Base-by-base conservation (phyloP, 2,329 filamentous ascomycete species). In the Claviceps fusiformis region DNA sequence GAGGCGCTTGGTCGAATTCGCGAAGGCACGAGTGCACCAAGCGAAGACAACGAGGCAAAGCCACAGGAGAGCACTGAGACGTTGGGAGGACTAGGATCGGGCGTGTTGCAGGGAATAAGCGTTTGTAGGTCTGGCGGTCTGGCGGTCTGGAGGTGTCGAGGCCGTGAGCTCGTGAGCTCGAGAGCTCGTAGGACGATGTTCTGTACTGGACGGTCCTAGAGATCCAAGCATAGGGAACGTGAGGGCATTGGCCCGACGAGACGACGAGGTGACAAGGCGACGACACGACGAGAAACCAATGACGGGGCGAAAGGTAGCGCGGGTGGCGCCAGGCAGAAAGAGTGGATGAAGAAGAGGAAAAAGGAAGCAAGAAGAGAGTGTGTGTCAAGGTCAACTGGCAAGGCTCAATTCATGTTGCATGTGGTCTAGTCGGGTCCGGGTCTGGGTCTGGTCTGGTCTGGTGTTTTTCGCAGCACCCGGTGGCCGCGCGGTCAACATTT, bases 231-330 rank as follows among this genome's bases (percentile, higher is more conserved):
- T 27, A 47, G 54, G 35, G 43, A 33, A 37, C 47, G 44, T 35
- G 47, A 50, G 52, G 54, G 50, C 37, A 46, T 37, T 29, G 43
- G 50, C 50, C 54, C 45, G 50, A 55, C 39, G 45, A 45, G 50
- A 53, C 45, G 54, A 37, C 24, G 37, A 35, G 29, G n/a, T n/a
- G n/a, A n/a, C n/a, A n/a, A n/a, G n/a, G n/a, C n/a, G n/a, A n/a
- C n/a, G n/a, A n/a, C n/a, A n/a, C n/a, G n/a, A n/a, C n/a, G n/a
- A n/a, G n/a, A 27, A 55, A 43, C 50, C 50, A 48, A 41, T 44
- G 41, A 50, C 54, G 49, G 44, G 50, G 50, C 49, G 31, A 52
- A 47, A 47, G 51, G 29, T 43, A 33, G 31, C 50, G 29, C 54
- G 35, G 24, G 54, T 2, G 37, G 44, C 24, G 31, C 39, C 52